Evolutionary conservation across 768 basidiomycete genomes (phyloP), one percentile per base, ranked within the genome.

Genomic region (Lactifluus piperatus): DNA sequence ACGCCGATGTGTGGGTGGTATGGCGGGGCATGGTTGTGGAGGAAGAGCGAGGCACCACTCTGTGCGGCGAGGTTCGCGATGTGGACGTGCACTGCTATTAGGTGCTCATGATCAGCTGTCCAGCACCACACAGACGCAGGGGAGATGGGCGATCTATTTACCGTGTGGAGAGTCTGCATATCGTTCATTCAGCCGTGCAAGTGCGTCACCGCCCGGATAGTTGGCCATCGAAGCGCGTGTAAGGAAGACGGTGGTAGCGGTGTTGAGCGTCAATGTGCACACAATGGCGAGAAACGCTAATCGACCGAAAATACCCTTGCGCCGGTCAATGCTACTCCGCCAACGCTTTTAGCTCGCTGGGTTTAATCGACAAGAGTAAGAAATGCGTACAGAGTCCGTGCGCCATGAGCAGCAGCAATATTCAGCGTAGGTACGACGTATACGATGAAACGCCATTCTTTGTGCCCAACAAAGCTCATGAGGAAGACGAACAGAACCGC

Each of bases 381-480:
- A 22, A 20, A 50, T 26, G 71, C 87, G 63, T 71, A 94, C 89
- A 94, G 69, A 70, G 77, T 80, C 5, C 74, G 69, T 2, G 82
- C 75, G 3, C 83, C 85, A 16, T 83, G 71, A 0, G 93, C 86
- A 2, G 89, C 92, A 2, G 85, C 81, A 3, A 94, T 70, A 65
- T 97, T 95, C 71, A 92, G 75, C 2, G 82, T 68, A 0, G 94
- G 94, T 0, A 97, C 81, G 18, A 84, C 79, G 67, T 98, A 98
- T 8, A 92, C 79, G 57, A 98, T 76, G 71, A 99, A 99, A 7
- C 97, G 81, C 97, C 97, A 99, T 72, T 99, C 97, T 70, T 99
- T 99, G 73, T 99, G 97, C 0, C 81, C 85, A 1, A 97, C 75
- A 30, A 69, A 75, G 68, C 92, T 94, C 69, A 98, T 81, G 3